Conservation (phyloP, 2,329 filamentous ascomycete species). For the Sclerotinia glacialis region DNA sequence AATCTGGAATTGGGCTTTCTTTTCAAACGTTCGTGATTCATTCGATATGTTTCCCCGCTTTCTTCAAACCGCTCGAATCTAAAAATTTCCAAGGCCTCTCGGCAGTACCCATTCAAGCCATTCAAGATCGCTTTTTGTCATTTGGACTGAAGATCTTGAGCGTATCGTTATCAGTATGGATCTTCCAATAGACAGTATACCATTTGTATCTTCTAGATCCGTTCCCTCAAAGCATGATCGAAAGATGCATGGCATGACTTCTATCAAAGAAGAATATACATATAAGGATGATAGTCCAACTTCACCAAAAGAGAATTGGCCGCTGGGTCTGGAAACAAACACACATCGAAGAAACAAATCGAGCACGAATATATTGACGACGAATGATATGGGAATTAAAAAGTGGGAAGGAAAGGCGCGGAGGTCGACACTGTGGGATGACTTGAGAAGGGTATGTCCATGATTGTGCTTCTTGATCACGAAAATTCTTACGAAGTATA, state of each 20-base stretch:
- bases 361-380: constrained; percentile 20
- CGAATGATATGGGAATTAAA: constrained; percentile 34
- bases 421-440: constrained; percentile 44
- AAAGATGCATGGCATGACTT: constrained; percentile 8
- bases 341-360: neutral
- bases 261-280: constrained; percentile 10
- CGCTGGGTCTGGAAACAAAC: constrained; percentile 8
- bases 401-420: constrained; percentile 42
- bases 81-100: neutral
- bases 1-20: constrained; percentile 15
- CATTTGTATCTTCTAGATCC: neutral
- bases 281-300: neutral
- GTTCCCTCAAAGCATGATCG: neutral
- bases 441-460: constrained; percentile 45
- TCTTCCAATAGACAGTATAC: neutral
- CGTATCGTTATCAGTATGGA: neutral
- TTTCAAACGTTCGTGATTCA: neutral
- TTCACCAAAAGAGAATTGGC: constrained; percentile 19
- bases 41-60: constrained; percentile 7
- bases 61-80: neutral
- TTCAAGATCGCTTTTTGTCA: constrained; percentile 3
- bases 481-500: constrained; percentile 40
- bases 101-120: constrained; percentile 9
- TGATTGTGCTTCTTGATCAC: neutral
- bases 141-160: neutral